Percentiles rank a stretch among this genome's conserved stretches.
These are phyloP conservation scores for Phaseolus coccineus DNA, from an alignment of 331 rosid genomes.

Conservation along the genomic window DNA sequence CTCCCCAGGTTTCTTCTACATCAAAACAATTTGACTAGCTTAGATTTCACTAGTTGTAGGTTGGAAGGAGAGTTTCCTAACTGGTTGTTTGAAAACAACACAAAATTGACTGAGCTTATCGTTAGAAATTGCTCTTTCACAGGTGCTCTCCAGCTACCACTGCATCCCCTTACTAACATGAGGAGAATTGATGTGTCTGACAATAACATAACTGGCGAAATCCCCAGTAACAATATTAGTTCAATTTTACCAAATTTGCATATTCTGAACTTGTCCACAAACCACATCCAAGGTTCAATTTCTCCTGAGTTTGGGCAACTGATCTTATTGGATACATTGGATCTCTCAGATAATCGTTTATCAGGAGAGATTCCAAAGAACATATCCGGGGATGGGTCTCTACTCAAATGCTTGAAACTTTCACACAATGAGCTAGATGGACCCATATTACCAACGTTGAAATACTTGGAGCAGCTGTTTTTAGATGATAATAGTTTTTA, in stretches of 20 bases:
- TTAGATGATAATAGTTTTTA: slow-evolving; percentile 38
- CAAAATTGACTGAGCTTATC: neutral
- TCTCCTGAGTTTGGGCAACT: slow-evolving; percentile 1
- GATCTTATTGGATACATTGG: neutral
- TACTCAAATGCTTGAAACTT: neutral
- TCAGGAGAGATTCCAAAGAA: neutral
- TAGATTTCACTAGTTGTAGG: slow-evolving; percentile 17
- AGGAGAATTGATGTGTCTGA: neutral
- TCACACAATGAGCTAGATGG: neutral
- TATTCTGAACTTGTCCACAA: neutral
- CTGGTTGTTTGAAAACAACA: slow-evolving; percentile 41
- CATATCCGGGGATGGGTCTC: neutral
- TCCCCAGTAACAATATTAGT: neutral
- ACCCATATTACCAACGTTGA: neutral
- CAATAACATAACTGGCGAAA: slow-evolving; percentile 32
- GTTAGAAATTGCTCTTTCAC: slow-evolving; percentile 27
- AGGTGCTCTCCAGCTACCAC: slow-evolving; percentile 9
- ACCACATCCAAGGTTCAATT: slow-evolving; percentile 31
- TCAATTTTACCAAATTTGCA: slow-evolving; percentile 30
- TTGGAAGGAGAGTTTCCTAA: slow-evolving; percentile 27
- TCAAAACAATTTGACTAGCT: neutral
- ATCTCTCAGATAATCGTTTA: slow-evolving; percentile 1
- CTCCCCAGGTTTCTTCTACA: slow-evolving; percentile 38
- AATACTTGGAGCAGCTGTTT: rapidly evolving
- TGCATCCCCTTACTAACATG: neutral